These are phyloP conservation scores for Penicillium italicum DNA, from an alignment of 2,329 filamentous ascomycete species.

Conservation along the genomic window DNA sequence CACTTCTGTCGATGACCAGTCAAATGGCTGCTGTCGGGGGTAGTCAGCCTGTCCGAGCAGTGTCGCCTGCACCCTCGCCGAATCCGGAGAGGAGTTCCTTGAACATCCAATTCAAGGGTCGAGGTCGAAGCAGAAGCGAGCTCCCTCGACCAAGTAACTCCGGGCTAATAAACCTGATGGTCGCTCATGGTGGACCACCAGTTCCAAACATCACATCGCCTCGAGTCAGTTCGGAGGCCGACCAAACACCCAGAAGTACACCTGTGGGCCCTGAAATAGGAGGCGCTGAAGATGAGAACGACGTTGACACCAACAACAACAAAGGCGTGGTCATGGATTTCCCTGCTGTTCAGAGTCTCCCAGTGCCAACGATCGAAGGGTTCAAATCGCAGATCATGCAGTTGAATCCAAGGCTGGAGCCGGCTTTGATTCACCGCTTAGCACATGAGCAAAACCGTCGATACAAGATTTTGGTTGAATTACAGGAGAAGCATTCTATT, in stretches of 20 bases:
- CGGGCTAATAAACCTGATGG: constrained; percentile 54
- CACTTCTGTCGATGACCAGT: constrained; percentile 45
- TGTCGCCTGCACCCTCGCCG: constrained; percentile 44
- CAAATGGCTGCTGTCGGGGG: constrained; percentile 46
- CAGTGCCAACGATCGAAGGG: constrained; percentile 69
- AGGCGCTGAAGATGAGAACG: constrained; percentile 49
- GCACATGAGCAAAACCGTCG: constrained; percentile 74
- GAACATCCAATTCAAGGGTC: constrained; percentile 45
- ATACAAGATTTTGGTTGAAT: constrained; percentile 71
- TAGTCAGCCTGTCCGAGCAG: constrained; percentile 57
- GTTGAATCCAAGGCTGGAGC: constrained; percentile 69
- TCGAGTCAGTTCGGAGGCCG: constrained; percentile 15
- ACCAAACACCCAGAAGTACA: constrained; percentile 17
- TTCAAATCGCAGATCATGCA: constrained; percentile 71
- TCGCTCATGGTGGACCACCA: constrained; percentile 56
- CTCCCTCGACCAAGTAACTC: constrained; percentile 43
- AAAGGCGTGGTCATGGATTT: constrained; percentile 60
- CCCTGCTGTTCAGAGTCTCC: constrained; percentile 60
- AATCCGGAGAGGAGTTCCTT: constrained; percentile 42
- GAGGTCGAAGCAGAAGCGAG: constrained; percentile 57
- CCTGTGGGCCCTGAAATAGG: constrained; percentile 19
- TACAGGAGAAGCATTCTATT: constrained; percentile 62
- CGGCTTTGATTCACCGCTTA: constrained; percentile 72
- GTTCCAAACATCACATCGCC: constrained; percentile 53
- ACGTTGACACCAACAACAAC: constrained; percentile 57